Evolutionary conservation across 23 red algal species (phyloP).

Genomic region (Gracilariopsis chorda): DNA sequence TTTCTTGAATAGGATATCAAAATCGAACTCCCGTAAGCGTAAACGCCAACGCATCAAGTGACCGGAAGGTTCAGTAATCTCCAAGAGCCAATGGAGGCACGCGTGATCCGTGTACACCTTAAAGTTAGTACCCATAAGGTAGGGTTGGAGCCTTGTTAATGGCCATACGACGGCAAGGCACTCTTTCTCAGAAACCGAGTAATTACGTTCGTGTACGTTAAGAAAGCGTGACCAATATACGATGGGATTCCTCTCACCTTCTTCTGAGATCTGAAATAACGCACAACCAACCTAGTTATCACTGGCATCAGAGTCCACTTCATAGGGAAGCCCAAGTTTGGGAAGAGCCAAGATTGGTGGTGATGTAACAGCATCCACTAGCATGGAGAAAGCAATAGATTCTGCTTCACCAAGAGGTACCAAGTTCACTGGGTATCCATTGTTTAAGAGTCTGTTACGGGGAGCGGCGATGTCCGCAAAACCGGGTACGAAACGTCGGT

Average conservation of each 20-base stretch:
- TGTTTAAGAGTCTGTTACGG: neutral
- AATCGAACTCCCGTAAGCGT: neutral
- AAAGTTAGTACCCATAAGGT: neutral
- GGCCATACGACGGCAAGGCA: neutral
- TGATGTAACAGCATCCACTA: neutral
- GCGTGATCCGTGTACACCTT: neutral
- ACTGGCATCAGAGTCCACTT: neutral
- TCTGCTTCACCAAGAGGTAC: neutral
- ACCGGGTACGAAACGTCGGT: neutral
- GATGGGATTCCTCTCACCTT: neutral
- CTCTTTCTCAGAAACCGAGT: neutral
- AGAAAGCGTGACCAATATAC: neutral
- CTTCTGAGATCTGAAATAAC: neutral
- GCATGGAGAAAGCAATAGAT: neutral
- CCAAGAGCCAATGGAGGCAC: neutral
- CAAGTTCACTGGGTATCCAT: neutral
- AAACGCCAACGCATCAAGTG: neutral
- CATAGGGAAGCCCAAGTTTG: neutral
- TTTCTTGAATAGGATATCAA: neutral
- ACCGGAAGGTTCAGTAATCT: neutral
- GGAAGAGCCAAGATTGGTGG: neutral
- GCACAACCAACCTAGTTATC: neutral
- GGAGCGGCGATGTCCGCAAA: neutral
- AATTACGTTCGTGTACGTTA: neutral
- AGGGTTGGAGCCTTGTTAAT: neutral